Evolutionary conservation across 139 green algal genomes (phyloP).

Genomic region (Trebouxia sp.): DNA sequence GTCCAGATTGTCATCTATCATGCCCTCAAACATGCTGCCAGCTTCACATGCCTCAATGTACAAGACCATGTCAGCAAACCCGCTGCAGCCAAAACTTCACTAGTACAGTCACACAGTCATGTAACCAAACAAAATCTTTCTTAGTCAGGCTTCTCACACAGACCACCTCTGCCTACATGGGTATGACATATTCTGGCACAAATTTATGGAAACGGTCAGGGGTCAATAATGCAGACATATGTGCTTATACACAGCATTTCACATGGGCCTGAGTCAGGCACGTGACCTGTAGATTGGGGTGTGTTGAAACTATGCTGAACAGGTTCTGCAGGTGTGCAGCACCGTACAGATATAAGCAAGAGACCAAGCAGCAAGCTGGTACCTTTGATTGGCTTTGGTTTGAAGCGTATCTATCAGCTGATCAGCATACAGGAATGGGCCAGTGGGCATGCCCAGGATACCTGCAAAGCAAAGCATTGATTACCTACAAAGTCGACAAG

Average conservation of each 20-base stretch:
- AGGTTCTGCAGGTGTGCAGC: too few relatives aligned
- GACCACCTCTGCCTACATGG: too few relatives aligned
- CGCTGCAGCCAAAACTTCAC: slow-evolving; percentile 19
- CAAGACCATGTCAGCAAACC: slow-evolving; percentile 86
- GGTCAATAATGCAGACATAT: too few relatives aligned
- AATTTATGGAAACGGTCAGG: too few relatives aligned
- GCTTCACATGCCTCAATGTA: slow-evolving; percentile 93
- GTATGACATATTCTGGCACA: too few relatives aligned
- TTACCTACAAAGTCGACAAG: too few relatives aligned
- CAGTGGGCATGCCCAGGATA: slow-evolving; percentile 89
- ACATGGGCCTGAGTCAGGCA: too few relatives aligned
- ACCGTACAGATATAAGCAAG: neutral
- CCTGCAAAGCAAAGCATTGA: slow-evolving; percentile 57
- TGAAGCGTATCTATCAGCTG: slow-evolving; percentile 74
- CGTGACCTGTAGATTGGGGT: too few relatives aligned
- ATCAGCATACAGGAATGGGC: slow-evolving; percentile 88
- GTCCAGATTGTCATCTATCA: slow-evolving; percentile 56
- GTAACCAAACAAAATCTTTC: too few relatives aligned
- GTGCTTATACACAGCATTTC: too few relatives aligned
- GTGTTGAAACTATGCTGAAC: too few relatives aligned
- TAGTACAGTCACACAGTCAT: neutral
- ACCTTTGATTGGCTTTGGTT: slow-evolving; percentile 32
- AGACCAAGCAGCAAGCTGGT: neutral
- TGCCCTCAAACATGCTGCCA: slow-evolving; percentile 91
- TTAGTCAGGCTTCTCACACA: too few relatives aligned